A percentile compares a stretch with the other conserved stretches of the same genome.
These are phyloP conservation scores for Cercospora citrullina DNA, from an alignment of 2,329 filamentous ascomycete genomes.

Conservation along the genomic window DNA sequence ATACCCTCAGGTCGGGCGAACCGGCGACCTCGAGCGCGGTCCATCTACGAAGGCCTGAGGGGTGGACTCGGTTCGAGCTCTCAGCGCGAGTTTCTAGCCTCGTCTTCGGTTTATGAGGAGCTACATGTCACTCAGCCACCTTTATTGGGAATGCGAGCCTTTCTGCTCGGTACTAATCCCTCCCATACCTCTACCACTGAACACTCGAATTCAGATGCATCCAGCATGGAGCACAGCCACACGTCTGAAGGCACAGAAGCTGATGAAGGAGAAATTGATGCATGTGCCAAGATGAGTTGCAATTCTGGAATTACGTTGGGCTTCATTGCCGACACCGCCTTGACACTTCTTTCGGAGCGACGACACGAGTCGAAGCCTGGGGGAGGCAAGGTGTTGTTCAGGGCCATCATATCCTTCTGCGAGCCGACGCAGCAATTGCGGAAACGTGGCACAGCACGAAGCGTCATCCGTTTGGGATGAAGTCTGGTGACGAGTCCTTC, in stretches of 20 bases:
- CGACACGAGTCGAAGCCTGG: neutral
- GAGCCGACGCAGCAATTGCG: conserved; percentile 18
- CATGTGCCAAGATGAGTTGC: conserved; percentile 31
- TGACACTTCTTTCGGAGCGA: conserved; percentile 23
- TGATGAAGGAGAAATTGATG: conserved; percentile 5
- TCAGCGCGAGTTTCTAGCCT: neutral
- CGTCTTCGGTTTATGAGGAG: conserved; percentile 15
- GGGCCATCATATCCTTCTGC: conserved; percentile 34
- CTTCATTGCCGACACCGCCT: conserved; percentile 33
- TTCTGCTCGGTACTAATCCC: conserved; percentile 13
- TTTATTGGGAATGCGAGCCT: conserved; percentile 31
- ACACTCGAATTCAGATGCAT: neutral
- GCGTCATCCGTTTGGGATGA: conserved; percentile 25
- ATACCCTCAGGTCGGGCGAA: conserved; percentile 8
- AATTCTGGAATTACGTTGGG: conserved; percentile 35
- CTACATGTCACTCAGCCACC: conserved; percentile 33
- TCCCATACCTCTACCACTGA: neutral
- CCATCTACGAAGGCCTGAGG: conserved; percentile 26
- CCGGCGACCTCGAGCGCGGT: conserved; percentile 21
- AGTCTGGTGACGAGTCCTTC: neutral
- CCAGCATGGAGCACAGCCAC: neutral
- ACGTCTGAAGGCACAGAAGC: neutral
- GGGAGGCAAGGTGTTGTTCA: conserved; percentile 27
- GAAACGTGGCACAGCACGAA: conserved; percentile 24
- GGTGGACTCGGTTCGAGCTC: conserved; percentile 3